Evolutionary conservation across 139 green algal genomes (phyloP), one percentile per base, ranked within the genome.

Genomic region (Spirogloea muscicola): DNA sequence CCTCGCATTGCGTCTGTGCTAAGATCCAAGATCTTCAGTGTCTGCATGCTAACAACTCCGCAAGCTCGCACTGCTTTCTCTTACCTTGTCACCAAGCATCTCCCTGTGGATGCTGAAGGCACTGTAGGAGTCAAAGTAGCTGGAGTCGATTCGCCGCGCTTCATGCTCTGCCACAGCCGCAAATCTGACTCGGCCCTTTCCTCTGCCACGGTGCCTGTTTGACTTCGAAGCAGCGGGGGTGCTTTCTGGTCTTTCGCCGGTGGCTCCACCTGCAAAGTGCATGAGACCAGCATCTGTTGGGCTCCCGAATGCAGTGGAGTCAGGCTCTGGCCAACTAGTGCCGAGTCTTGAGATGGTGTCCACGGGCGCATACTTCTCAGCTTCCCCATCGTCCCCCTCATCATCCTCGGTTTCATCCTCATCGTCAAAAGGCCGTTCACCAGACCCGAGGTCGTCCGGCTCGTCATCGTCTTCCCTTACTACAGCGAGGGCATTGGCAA

Each of bases 31-130:
- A n/a, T n/a, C n/a, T n/a, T n/a, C n/a, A n/a, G n/a, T n/a, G n/a
- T n/a, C n/a, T n/a, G n/a, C n/a, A n/a, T n/a, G n/a, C n/a, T n/a
- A n/a, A n/a, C n/a, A n/a, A n/a, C n/a, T n/a, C n/a, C n/a, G n/a
- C n/a, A n/a, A n/a, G n/a, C n/a, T n/a, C n/a, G n/a, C n/a, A n/a
- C n/a, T n/a, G n/a, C n/a, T n/a, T n/a, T n/a, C n/a, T n/a, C 44
- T 39, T 31, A 95, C 86, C 42, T 74, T 74, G 79, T 97, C 92
- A 60, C 92, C 91, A n/a, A 97, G 89, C 92, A 97, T 97, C 29
- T 94, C 90, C 4, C 87, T 52, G 73, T 97, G 93, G 49, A 97
- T 97, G 63, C 89, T 89, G 78, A 97, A 93, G 44, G 76, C 74
- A 40, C 76, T 81, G 80, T 97, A 97, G 16, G 67, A 76, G n/a